These are phyloP conservation scores for Lunularia cruciata DNA, from an alignment of 225 moss, liverwort and hornwort species.

Conservation along the genomic window DNA sequence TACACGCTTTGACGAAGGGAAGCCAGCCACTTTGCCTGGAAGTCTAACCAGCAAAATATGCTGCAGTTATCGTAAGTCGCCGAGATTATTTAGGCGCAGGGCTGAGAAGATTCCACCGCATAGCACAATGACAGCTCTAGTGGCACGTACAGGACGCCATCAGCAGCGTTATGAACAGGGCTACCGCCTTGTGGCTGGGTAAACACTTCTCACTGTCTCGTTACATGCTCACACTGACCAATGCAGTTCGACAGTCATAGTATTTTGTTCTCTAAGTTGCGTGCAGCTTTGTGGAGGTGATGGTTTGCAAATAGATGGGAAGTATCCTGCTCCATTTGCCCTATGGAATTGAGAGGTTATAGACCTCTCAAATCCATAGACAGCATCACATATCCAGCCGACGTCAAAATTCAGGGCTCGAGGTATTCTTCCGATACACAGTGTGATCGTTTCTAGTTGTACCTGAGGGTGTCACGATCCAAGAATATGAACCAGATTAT, in stretches of 20 bases:
- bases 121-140: conserved; percentile 73
- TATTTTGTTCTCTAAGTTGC: too few species aligned
- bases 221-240: background rate
- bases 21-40: background rate
- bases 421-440: background rate
- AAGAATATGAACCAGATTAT: background rate
- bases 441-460: background rate
- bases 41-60: conserved; percentile 14
- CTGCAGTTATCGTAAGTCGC: conserved; percentile 12
- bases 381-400: too few species aligned
- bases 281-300: too few species aligned
- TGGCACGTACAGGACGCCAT: conserved; percentile 85
- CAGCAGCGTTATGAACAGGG: conserved; percentile 83
- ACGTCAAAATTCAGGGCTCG: too few species aligned
- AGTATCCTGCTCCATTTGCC: too few species aligned
- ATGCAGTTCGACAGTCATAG: too few species aligned
- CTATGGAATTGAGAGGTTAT: too few species aligned
- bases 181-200: conserved; percentile 80
- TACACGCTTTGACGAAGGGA: conserved; percentile 13
- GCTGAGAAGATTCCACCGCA: background rate
- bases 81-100: conserved; percentile 18
- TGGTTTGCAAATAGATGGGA: too few species aligned
- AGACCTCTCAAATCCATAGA: too few species aligned
- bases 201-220: conserved; percentile 12
- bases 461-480: background rate